Conservation (phyloP, 1,139 yeast species). For the Taiozyma sp. region DNA sequence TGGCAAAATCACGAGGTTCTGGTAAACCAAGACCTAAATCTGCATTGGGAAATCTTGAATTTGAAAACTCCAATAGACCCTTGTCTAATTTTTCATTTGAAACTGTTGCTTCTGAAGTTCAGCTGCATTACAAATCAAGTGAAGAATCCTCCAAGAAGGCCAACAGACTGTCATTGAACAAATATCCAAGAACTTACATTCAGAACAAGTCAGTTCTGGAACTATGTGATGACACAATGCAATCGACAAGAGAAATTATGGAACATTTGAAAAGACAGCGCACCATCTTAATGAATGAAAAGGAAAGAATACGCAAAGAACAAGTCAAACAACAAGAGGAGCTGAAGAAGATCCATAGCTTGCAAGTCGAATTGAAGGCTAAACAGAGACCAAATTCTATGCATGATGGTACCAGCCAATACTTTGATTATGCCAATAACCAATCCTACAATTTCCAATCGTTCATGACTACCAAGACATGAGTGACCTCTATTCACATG, state of each 20-base stretch:
- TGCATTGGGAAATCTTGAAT: constrained; percentile 4
- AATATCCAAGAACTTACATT: background rate
- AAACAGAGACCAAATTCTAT: constrained; percentile 1
- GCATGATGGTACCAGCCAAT: constrained; percentile 5
- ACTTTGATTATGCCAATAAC: constrained; percentile 15
- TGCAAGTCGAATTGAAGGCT: constrained; percentile 9
- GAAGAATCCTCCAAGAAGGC: background rate
- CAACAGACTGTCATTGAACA: constrained; percentile 1
- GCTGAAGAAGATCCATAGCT: constrained; percentile 7
- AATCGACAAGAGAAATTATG: constrained; percentile 14
- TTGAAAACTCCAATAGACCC: constrained; percentile 3
- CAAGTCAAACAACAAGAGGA: constrained; percentile 10
- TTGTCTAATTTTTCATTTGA: constrained; percentile 20
- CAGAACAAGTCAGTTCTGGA: constrained; percentile 15
- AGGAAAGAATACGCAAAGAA: constrained; percentile 9
- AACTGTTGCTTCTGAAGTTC: constrained; percentile 22
- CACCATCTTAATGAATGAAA: constrained; percentile 16
- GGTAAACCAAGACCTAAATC: constrained; percentile 8
- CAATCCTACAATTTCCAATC: constrained; percentile 13
- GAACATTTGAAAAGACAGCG: constrained; percentile 20
- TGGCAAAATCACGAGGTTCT: background rate
- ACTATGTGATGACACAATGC: constrained; percentile 22
- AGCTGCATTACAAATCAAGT: constrained; percentile 6
- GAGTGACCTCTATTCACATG: background rate
- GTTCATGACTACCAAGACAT: constrained; percentile 8